Base-by-base conservation (phyloP, 1,284 basidiomycete species). In the Puccinia hordei region DNA sequence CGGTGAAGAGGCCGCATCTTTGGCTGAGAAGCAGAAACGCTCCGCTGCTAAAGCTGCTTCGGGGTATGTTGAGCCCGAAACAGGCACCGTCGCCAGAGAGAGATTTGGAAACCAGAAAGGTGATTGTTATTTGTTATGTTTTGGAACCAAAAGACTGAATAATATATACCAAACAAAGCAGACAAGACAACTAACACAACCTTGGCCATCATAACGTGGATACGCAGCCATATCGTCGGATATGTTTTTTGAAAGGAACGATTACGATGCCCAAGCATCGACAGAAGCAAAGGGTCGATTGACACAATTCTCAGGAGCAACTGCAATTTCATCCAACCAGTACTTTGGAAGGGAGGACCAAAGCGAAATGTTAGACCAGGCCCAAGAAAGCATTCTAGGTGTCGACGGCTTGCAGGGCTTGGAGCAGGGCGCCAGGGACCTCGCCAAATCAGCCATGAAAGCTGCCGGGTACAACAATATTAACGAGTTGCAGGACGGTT, bases 241-340 rank as follows among this genome's bases (percentile, higher is more conserved):
- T 85, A 95, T 96, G 92, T 98, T 93, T 89, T 98, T 98, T 86
- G 93, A 92, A 53, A 90, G 96, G 41, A 92, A 93, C 76, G 86
- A 90, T 24, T 98, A 98, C 87, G 96, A 99, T 85, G 90, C 94
- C 0, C 85, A 87, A 61, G 88, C 90, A 4, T 85, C 90, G 46
- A 86, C 88, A 57, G 94, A 98, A 86, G 94, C 95, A 0, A 92
- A 94, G 85, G 87, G 89, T 27, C 90, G 96, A 12, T 87, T 98
- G 65, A 90, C 91, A 83, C 88, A 90, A 68, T 99, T 99, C 90
- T 90, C 91, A 83, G 95, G 95, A 22, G 94, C 96, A 33, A 93
- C 93, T 0, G 91, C 94, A 44, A 99, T 99, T 85, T 97, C 94
- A 6, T 95, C 93, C 57, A 97, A 91, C 85, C 92, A 93, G 82